phyloP scores from a whole-genome alignment of 2,329 filamentous ascomycete genomes.

The Xylariaceae sp. region DNA sequence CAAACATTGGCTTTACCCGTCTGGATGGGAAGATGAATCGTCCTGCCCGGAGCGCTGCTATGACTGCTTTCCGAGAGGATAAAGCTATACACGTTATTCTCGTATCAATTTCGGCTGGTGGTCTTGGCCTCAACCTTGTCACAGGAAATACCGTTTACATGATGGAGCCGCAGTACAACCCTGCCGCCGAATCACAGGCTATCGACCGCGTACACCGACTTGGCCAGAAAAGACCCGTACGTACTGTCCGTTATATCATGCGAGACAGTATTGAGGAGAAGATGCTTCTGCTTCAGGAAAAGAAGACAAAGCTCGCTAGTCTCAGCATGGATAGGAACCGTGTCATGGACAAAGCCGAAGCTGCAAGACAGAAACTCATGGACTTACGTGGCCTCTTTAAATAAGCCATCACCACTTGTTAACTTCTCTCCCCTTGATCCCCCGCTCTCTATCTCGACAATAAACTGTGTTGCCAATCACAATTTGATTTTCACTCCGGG shows the following conservation, averaged over 20 bases:
- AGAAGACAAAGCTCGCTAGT: slow-evolving; percentile 87
- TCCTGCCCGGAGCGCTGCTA: slow-evolving; percentile 63
- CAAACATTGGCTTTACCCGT: slow-evolving; percentile 65
- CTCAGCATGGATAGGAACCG: slow-evolving; percentile 66
- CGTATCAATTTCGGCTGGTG: slow-evolving; percentile 87
- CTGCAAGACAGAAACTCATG: slow-evolving; percentile 57
- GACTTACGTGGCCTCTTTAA: slow-evolving; percentile 56
- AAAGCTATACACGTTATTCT: slow-evolving; percentile 70
- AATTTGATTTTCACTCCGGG: not conserved
- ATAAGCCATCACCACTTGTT: slow-evolving; percentile 24
- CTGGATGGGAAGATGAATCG: slow-evolving; percentile 88
- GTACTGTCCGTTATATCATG: slow-evolving; percentile 89
- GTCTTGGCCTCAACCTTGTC: slow-evolving; percentile 85
- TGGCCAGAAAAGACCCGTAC: slow-evolving; percentile 82
- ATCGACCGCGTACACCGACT: slow-evolving; percentile 88
- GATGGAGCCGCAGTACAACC: slow-evolving; percentile 98
- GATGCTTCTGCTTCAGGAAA: slow-evolving; percentile 81
- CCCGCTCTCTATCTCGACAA: not conserved
- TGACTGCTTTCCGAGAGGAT: slow-evolving; percentile 73
- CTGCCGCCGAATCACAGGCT: slow-evolving; percentile 88
- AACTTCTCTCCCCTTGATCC: not conserved
- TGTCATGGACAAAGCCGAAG: slow-evolving; percentile 49
- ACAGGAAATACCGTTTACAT: slow-evolving; percentile 83
- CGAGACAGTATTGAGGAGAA: slow-evolving; percentile 85
- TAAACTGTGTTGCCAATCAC: not conserved